Conservation (phyloP, 805 yeast genomes). For the Pichia insulana region DNA sequence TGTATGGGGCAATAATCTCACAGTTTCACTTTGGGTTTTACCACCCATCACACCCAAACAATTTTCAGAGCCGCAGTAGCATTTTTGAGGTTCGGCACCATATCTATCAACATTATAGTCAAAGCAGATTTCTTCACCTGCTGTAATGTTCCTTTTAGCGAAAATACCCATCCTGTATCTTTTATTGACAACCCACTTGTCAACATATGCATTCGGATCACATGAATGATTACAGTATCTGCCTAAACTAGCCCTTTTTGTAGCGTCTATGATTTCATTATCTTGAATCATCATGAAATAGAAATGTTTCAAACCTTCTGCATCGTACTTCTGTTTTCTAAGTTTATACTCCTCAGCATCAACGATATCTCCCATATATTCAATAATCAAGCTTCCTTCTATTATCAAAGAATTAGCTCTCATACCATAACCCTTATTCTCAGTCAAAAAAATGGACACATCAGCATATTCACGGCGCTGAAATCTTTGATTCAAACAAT, state of each 20-base stretch:
- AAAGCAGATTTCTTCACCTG: constrained; percentile 87
- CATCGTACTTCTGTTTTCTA: constrained; percentile 69
- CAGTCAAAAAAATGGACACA: constrained; percentile 78
- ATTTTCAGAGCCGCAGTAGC: constrained; percentile 88
- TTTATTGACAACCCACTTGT: constrained; percentile 94
- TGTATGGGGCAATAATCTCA: constrained; percentile 71
- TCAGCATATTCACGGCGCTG: constrained; percentile 66
- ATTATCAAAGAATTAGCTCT: constrained; percentile 54
- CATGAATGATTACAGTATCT: constrained; percentile 94
- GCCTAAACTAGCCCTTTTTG: constrained; percentile 78
- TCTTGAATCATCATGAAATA: constrained; percentile 94
- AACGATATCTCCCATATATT: constrained; percentile 90
- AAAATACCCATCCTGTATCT: constrained; percentile 91
- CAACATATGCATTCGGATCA: constrained; percentile 88
- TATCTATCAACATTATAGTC: constrained; percentile 93
- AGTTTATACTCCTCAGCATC: constrained; percentile 67
- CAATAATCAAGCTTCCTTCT: constrained; percentile 71
- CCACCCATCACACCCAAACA: constrained; percentile 95
- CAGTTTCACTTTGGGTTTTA: constrained; percentile 91
- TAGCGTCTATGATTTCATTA: constrained; percentile 92
- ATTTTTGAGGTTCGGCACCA: constrained; percentile 90
- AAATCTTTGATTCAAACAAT: constrained; percentile 83
- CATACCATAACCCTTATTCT: constrained; percentile 82
- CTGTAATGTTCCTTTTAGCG: constrained; percentile 59
- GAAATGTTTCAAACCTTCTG: constrained; percentile 64